Evolutionary conservation across 257 asterid genomes (phyloP), one percentile per base, ranked within the genome.

Genomic region (Eustoma russellianum): DNA sequence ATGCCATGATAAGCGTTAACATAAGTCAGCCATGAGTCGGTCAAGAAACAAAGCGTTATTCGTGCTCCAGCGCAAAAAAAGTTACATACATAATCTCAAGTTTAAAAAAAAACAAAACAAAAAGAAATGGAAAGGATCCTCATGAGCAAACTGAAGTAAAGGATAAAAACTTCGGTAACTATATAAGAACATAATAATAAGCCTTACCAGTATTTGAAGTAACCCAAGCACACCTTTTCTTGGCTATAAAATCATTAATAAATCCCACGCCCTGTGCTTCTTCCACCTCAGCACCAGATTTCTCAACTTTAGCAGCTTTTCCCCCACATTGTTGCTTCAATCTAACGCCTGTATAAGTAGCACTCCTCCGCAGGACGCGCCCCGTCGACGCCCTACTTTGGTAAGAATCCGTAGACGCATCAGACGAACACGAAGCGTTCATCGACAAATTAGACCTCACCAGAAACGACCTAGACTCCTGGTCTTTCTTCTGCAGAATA

Each of bases 191-290:
- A n/a, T n/a, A n/a, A n/a, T n/a, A n/a, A 24, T 24, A 24, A 24
- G 30, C 3, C 43, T 38, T 91, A 84, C 96, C 96, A 57, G 95
- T 85, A 61, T 70, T 91, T 2, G 93, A 78, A 17, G 97, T 91
- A 57, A 87, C 95, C 98, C 98, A 91, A 64, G 94, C 74, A 72
- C 98, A 91, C 80, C 90, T 87, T 70, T 80, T 91, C 79, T 82
- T 82, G 28, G 68, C 70, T 63, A 63, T 65, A 18, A 70, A 77
- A 56, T 66, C 79, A 67, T 71, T 89, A 47, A 30, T 57, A 13
- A 48, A 17, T 15, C 54, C 52, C 41, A 52, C 65, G 47, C 48
- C 66, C 30, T 62, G 28, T 28, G 60, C 78, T 60, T 60, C 78
- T 62, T 70, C 91, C 48, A 55, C 61, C 67, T 82, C 86, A 68